phyloP scores from a whole-genome alignment of 139 green algal genomes.

The Tetradesmus obliquus region DNA sequence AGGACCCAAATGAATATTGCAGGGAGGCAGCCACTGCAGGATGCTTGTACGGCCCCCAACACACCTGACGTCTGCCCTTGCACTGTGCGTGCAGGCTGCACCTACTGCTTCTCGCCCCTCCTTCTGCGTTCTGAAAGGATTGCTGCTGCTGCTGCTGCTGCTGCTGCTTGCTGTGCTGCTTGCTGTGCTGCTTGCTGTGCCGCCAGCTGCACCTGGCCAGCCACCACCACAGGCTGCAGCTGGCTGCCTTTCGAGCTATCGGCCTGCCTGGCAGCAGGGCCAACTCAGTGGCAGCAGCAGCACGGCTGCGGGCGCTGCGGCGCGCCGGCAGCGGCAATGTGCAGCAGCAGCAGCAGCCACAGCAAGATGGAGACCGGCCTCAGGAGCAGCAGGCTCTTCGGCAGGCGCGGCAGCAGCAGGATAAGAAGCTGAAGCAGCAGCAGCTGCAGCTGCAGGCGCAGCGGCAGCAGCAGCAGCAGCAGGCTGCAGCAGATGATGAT shows the following conservation, averaged over 20 bases:
- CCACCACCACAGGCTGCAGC: constrained; percentile 26
- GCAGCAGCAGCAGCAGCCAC: not conserved
- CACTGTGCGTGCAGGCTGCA: too few relatives aligned
- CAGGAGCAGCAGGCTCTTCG: not conserved
- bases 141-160: not conserved
- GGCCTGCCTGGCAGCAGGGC: constrained; percentile 26
- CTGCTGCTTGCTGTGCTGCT: not conserved
- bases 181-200: not conserved
- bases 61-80: too few relatives aligned
- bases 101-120: too few relatives aligned
- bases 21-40: too few relatives aligned
- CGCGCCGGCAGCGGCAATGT: not conserved
- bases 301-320: not conserved
- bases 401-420: constrained; percentile 13
- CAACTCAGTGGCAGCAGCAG: constrained; percentile 5
- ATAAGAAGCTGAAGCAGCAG: not conserved
- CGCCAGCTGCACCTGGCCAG: not conserved
- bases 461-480: not conserved
- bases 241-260: constrained; percentile 22
- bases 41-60: too few relatives aligned
- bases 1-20: too few relatives aligned
- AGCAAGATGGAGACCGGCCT: not conserved
- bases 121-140: not conserved
- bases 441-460: not conserved
- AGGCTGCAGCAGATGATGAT: not conserved